Conservation (phyloP, 495 filamentous ascomycete genomes). For the Tuber brumale region DNA sequence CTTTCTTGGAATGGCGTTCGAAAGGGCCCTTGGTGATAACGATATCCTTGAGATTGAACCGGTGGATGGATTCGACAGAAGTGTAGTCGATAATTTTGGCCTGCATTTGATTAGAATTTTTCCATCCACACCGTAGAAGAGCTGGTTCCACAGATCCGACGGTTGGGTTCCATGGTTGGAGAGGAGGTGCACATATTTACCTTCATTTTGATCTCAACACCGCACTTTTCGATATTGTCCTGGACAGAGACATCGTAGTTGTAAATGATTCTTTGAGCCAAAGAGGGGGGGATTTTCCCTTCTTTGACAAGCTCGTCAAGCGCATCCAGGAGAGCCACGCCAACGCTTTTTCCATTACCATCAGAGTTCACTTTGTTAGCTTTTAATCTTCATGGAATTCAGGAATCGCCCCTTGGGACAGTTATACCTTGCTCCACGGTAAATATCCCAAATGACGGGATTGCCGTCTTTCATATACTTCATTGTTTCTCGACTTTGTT, state of each 20-base stretch:
- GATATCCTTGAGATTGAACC: slow-evolving; percentile 1
- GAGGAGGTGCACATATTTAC: not conserved
- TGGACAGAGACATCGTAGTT: not conserved
- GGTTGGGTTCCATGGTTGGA: not conserved
- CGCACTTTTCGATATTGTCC: not conserved
- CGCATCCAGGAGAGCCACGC: not conserved
- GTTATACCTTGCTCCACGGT: not conserved
- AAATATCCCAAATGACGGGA: too few relatives aligned
- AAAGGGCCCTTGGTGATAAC: not conserved
- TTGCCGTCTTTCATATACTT: not conserved
- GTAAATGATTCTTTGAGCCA: not conserved
- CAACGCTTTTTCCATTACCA: not conserved
- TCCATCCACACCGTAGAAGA: not conserved
- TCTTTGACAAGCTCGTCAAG: not conserved
- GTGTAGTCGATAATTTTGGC: not conserved
- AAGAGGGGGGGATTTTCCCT: not conserved
- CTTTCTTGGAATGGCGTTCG: not conserved
- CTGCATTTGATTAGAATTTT: not conserved
- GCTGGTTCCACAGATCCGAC: not conserved
- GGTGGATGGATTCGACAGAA: not conserved
- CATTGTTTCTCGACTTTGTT: not conserved
- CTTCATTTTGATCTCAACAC: not conserved
- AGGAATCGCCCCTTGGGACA: not conserved
- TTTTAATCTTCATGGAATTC: not conserved
- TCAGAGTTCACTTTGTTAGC: not conserved